Base-by-base conservation (phyloP, 495 filamentous ascomycete genomes). In the Staphylotrichum tortipilum region DNA sequence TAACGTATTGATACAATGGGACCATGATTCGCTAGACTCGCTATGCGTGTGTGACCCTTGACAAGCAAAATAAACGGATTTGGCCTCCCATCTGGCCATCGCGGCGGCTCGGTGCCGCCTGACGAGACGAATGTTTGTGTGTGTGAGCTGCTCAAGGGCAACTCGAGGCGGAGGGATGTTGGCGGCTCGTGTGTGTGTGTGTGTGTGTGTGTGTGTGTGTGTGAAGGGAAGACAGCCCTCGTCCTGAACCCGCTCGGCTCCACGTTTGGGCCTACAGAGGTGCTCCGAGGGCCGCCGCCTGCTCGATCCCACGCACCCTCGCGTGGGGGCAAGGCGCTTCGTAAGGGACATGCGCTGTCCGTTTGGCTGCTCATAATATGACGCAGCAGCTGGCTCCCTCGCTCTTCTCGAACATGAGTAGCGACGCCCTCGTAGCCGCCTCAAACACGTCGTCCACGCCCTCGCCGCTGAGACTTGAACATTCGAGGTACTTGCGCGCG, bases 361-460 rank as follows among this genome's bases (percentile, higher is more conserved):
- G 17, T 33, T 31, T 8, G 11, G 23, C 21, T 41, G 21, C 47
- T 90, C 73, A 98, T 80, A 97, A 80, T 61, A 98, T 90, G 38
- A 88, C 78, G 69, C 92, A 98, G 76, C 92, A 97, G 15, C 85
- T 84, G 39, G 74, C 69, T 45, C 81, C 78, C 66, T 94, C 86
- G 22, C 82, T 80, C 67, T 91, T 91, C 59, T 97, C 91, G 50
- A 94, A 92, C 30, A 82, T 91, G 17, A 95, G 76, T 47, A 99
- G 73, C 23, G 92, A 90, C n/a, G 92, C 91, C 60, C 92, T 78
- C 46, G 92, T 99, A 8, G 92, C 92, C 23, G 92, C 92, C 65
- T 99, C 92, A 61, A 99, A 99, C 11, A 99, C 92, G 68, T 99
- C 92, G 66, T 99, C 92, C 19, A 99, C 92, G 11, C 92, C 92